Percentiles rank a stretch among this genome's conserved stretches.
phyloP scores from a whole-genome alignment of 148 eudicot genomes.

The Fagopyrum esculentum region DNA sequence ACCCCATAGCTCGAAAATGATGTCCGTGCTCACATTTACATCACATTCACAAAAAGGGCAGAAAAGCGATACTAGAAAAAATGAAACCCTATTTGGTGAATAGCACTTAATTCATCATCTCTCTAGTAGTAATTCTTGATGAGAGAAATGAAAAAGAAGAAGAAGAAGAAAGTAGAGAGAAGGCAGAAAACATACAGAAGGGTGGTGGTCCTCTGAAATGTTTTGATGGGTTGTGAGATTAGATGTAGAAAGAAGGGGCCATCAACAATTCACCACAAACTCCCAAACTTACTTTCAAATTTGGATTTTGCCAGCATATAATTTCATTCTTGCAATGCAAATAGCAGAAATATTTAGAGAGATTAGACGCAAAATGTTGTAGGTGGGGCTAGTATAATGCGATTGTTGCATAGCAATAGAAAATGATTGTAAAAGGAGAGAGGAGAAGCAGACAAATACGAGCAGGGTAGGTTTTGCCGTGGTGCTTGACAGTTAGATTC shows the following conservation, averaged over 20 bases:
- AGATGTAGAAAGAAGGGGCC: not conserved
- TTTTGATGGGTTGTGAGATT: not conserved
- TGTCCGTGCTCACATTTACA: not conserved
- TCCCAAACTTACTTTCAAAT: not conserved
- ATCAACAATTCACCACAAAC: not conserved
- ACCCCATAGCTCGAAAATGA: not conserved
- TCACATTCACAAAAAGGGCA: not conserved
- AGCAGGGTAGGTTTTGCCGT: not conserved
- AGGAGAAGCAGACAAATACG: not conserved
- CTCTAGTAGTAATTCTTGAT: not conserved
- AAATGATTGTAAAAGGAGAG: not conserved
- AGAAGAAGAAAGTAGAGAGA: not conserved
- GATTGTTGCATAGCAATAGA: too few species aligned
- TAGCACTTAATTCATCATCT: not conserved
- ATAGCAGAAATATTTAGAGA: not conserved
- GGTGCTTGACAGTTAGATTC: not conserved
- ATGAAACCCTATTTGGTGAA: not conserved
- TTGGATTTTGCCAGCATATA: not conserved
- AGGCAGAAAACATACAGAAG: not conserved
- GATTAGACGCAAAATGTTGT: not conserved
- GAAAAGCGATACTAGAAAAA: not conserved
- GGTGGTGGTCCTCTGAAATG: not conserved
- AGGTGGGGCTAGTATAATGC: not conserved
- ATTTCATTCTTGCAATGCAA: too few species aligned
- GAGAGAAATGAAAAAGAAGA: not conserved